These are phyloP conservation scores for Metschnikowia chrysomelidarum DNA, from an alignment of 805 yeast genomes.

Conservation along the genomic window DNA sequence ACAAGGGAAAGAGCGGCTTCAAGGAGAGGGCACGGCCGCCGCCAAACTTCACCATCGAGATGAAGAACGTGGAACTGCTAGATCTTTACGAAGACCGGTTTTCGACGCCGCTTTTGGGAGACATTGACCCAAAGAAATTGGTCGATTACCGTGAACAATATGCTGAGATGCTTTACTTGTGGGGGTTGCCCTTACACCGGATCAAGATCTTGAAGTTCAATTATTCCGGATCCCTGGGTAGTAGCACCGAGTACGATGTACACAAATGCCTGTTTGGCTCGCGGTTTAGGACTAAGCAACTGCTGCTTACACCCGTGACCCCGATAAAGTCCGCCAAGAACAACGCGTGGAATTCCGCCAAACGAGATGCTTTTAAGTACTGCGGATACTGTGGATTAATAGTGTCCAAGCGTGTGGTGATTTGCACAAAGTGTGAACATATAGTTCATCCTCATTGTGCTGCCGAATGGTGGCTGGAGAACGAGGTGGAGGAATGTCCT, in stretches of 20 bases:
- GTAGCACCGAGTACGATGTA: conserved; percentile 20
- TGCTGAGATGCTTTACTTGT: conserved; percentile 69
- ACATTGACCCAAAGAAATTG: conserved; percentile 36
- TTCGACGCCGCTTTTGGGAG: conserved; percentile 39
- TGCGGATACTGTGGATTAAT: conserved; percentile 69
- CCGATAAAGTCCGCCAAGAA: conserved; percentile 22
- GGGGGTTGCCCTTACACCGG: conserved; percentile 84
- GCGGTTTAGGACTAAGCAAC: conserved; percentile 23
- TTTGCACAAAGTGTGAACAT: conserved; percentile 77
- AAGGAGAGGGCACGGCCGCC: conserved; percentile 14
- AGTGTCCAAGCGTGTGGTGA: conserved; percentile 57
- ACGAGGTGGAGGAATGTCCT: conserved; percentile 14
- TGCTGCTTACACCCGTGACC: conserved; percentile 25
- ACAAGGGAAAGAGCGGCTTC: conserved; percentile 4
- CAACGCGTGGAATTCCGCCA: conserved; percentile 33
- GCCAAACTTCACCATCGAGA: conserved; percentile 42
- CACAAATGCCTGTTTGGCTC: conserved; percentile 38
- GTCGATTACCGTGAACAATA: conserved; percentile 59
- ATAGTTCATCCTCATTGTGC: conserved; percentile 79
- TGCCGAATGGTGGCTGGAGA: conserved; percentile 45
- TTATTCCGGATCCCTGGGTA: conserved; percentile 27
- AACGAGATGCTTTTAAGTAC: conserved; percentile 30
- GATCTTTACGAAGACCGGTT: conserved; percentile 46
- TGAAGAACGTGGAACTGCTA: conserved; percentile 43
- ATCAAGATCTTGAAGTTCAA: conserved; percentile 76